phyloP scores from a whole-genome alignment of 331 rosid genomes.

The Prunus yedoensis region DNA sequence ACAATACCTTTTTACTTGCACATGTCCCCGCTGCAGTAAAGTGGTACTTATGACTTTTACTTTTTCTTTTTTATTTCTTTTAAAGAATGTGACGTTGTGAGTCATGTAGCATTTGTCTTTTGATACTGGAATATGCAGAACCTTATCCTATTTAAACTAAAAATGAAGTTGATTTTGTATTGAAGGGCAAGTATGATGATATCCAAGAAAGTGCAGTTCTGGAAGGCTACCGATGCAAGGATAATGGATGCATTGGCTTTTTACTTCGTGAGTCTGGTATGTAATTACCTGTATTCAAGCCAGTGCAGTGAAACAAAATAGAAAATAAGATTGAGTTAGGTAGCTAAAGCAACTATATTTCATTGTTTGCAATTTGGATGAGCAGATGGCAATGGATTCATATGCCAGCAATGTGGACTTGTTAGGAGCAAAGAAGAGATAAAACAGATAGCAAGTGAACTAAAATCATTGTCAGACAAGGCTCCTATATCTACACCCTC shows the following conservation, averaged over 20 bases:
- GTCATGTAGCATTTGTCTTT: not conserved
- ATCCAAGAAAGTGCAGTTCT: constrained; percentile 69
- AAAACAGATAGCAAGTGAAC: constrained; percentile 51
- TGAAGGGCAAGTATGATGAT: constrained; percentile 74
- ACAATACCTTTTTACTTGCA: constrained; percentile 75
- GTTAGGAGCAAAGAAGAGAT: constrained; percentile 70
- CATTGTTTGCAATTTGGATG: constrained; percentile 13
- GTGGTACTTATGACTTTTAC: constrained; percentile 44
- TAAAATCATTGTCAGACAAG: constrained; percentile 56
- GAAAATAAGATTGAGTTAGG: not conserved
- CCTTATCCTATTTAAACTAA: constrained; percentile 3
- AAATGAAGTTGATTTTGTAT: constrained; percentile 37
- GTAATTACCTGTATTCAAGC: constrained; percentile 24
- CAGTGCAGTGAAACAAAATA: not conserved
- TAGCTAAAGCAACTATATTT: not conserved
- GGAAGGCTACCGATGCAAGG: constrained; percentile 84
- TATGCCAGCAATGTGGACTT: constrained; percentile 76
- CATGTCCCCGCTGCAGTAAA: constrained; percentile 73
- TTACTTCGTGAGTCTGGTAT: constrained; percentile 70
- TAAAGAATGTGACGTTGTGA: constrained; percentile 15
- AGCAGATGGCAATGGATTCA: constrained; percentile 66
- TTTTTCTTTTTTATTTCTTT: constrained; percentile 24
- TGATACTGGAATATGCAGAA: not conserved
- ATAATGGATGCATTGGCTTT: constrained; percentile 70
- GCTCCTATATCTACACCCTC: constrained; percentile 37